phyloP scores from a whole-genome alignment of 148 eudicot genomes.

The Rhododendron ferrugineum region DNA sequence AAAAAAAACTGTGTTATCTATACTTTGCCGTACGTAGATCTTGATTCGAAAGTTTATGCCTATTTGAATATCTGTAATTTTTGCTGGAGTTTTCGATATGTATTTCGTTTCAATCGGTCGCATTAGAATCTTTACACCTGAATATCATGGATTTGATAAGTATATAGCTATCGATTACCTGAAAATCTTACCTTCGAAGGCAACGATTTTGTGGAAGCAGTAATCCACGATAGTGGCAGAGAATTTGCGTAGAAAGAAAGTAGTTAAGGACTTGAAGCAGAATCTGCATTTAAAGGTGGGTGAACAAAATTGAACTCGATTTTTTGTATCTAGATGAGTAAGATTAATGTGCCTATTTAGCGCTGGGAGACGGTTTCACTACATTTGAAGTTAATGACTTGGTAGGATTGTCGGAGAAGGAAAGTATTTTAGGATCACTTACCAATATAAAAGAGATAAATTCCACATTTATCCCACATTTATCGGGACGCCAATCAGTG shows the following conservation, averaged over 20 bases:
- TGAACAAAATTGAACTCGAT: background rate
- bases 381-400: background rate
- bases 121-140: background rate
- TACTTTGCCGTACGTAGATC: background rate
- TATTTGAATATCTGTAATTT: background rate
- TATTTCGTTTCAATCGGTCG: background rate
- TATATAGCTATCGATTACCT: background rate
- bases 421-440: background rate
- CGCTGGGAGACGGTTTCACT: background rate
- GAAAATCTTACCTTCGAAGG: background rate
- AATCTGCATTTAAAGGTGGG: no score
- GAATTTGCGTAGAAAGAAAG: background rate
- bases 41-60: background rate
- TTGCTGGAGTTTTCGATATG: background rate
- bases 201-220: background rate
- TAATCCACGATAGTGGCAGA: background rate
- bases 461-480: no score
- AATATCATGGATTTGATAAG: background rate
- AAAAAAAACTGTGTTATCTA: background rate
- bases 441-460: background rate
- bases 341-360: background rate
- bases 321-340: background rate
- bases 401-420: background rate
- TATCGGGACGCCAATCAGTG: no score
- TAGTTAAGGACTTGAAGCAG: background rate